A percentile compares a stretch with the other conserved stretches of the same genome.
phyloP scores from a whole-genome alignment of 345 rosid genomes.

The Cardamine occulta region DNA sequence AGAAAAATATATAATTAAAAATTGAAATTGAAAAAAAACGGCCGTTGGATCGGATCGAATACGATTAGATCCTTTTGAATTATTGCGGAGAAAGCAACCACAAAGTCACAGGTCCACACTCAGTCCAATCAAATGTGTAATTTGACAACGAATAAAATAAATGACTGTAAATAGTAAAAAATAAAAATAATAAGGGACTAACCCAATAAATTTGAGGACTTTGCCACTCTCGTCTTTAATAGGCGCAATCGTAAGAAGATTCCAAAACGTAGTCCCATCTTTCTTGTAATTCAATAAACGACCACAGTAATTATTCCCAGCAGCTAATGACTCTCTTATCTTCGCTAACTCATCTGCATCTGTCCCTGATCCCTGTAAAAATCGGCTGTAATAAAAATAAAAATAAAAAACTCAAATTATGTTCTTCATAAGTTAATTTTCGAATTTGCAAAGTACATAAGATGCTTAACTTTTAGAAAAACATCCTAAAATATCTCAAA shows the following conservation, averaged over 20 bases:
- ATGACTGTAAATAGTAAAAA: background rate
- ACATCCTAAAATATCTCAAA: background rate
- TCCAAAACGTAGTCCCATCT: constrained; percentile 95
- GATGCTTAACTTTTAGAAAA: background rate
- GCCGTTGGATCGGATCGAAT: constrained; percentile 23
- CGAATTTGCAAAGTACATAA: background rate
- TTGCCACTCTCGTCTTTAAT: constrained; percentile 88
- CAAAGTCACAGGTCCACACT: constrained; percentile 35
- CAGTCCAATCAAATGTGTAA: constrained; percentile 40
- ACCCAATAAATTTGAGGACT: constrained; percentile 95
- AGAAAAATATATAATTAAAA: background rate
- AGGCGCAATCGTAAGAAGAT: constrained; percentile 90
- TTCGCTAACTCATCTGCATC: constrained; percentile 83
- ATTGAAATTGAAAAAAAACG: background rate
- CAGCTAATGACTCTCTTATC: constrained; percentile 67
- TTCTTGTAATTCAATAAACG: constrained; percentile 92
- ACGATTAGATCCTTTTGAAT: constrained; percentile 16
- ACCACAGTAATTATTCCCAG: constrained; percentile 76
- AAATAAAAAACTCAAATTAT: background rate
- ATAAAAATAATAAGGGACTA: constrained; percentile 35
- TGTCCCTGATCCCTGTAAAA: constrained; percentile 90
- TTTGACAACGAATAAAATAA: constrained; percentile 14
- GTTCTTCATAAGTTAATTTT: background rate
- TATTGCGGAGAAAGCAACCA: constrained; percentile 41
- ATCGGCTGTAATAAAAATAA: constrained; percentile 64